Evolutionary conservation across 257 asterid genomes (phyloP).

Genomic region (Orobanche coerulescens): DNA sequence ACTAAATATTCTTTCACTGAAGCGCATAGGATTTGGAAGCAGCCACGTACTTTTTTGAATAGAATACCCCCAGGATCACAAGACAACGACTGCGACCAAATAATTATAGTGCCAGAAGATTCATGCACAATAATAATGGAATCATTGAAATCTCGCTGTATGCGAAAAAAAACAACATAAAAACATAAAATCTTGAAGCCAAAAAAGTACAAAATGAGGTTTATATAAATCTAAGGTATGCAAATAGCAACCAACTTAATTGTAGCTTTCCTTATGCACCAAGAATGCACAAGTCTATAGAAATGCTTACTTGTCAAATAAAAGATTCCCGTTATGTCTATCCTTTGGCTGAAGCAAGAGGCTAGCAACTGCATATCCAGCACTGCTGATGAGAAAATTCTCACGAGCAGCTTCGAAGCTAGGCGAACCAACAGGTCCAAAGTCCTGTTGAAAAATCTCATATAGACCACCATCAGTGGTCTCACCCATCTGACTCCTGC

Average conservation of each 20-base stretch:
- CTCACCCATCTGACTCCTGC: slow-evolving; percentile 99
- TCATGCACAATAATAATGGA: neutral
- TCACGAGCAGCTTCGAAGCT: slow-evolving; percentile 95
- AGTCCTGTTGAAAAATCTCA: slow-evolving; percentile 98
- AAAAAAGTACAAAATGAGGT: neutral
- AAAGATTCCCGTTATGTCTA: slow-evolving; percentile 96
- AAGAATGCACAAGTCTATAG: neutral
- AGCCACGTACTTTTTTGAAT: neutral
- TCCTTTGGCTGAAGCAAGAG: slow-evolving; percentile 99
- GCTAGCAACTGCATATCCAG: slow-evolving; percentile 99
- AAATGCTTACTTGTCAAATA: slow-evolving; percentile 78
- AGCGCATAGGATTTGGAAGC: slow-evolving; percentile 5
- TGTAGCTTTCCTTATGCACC: neutral
- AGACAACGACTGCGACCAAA: neutral
- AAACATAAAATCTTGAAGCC: neutral
- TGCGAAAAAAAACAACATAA: neutral
- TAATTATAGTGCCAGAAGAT: neutral
- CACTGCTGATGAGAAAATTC: slow-evolving; percentile 94
- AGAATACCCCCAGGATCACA: neutral
- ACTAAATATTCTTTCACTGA: neutral
- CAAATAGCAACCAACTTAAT: slow-evolving; percentile 1
- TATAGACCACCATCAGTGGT: slow-evolving; percentile 97
- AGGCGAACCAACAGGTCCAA: slow-evolving; percentile 95
- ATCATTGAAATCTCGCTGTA: neutral
- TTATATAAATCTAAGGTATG: neutral